These are phyloP conservation scores for Somion occarium DNA, from an alignment of 1,284 basidiomycete genomes.

Conservation along the genomic window DNA sequence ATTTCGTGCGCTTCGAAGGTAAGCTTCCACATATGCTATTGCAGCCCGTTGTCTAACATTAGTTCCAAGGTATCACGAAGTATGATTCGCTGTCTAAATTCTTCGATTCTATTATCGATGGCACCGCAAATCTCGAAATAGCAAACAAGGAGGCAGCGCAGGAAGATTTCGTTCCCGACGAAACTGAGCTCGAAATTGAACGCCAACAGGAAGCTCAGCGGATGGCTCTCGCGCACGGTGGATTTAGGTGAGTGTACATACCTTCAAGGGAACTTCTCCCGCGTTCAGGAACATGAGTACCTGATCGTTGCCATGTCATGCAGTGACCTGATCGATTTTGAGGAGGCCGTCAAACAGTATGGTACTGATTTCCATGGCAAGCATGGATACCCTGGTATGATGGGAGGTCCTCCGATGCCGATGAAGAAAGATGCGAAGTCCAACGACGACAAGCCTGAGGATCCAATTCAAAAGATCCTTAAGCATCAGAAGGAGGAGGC, in stretches of 20 bases:
- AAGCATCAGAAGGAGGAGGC: slow-evolving; percentile 26
- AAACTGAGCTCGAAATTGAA: slow-evolving; percentile 42
- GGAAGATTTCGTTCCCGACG: slow-evolving; percentile 37
- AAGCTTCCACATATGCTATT: slow-evolving; percentile 8
- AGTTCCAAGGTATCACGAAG: slow-evolving; percentile 52
- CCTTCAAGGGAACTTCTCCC: background rate
- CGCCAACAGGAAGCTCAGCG: slow-evolving; percentile 48
- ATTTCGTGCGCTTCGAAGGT: slow-evolving; percentile 60
- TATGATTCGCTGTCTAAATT: slow-evolving; percentile 62
- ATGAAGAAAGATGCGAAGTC: slow-evolving; percentile 17
- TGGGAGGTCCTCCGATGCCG: slow-evolving; percentile 27
- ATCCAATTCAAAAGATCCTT: slow-evolving; percentile 25
- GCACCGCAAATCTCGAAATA: slow-evolving; percentile 48
- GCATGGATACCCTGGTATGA: slow-evolving; percentile 40
- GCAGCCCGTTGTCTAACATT: background rate
- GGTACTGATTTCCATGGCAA: slow-evolving; percentile 41
- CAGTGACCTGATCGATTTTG: slow-evolving; percentile 45
- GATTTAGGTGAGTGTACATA: slow-evolving; percentile 26
- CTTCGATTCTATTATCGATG: slow-evolving; percentile 63
- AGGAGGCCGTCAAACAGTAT: slow-evolving; percentile 40
- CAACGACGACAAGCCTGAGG: slow-evolving; percentile 20
- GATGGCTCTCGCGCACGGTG: slow-evolving; percentile 47
- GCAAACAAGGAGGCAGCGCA: slow-evolving; percentile 32
- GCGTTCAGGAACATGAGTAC: background rate
- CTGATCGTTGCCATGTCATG: background rate